Evolutionary conservation across 306 rosid genomes (phyloP).

Genomic region (Hippophae gyantsensis): DNA sequence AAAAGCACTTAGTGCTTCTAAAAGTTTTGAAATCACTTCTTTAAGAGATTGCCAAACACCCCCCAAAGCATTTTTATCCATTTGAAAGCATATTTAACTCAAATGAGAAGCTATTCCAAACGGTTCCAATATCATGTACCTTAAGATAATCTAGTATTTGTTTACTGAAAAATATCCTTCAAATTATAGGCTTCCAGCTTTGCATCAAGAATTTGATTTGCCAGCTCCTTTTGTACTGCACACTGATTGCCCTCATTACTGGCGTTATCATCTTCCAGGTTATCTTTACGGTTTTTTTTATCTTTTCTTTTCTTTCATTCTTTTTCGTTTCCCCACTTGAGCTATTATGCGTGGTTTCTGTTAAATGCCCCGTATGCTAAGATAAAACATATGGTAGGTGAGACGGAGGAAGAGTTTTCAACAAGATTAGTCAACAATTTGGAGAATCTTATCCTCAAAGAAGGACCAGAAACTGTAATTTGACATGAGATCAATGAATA

Average conservation of each 20-base stretch:
- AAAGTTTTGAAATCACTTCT: too few species aligned
- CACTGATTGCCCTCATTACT: slow-evolving; percentile 88
- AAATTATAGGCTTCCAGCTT: slow-evolving; percentile 56
- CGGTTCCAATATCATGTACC: too few species aligned
- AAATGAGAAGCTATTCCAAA: too few species aligned
- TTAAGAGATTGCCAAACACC: too few species aligned
- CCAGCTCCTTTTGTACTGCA: slow-evolving; percentile 83
- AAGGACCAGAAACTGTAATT: slow-evolving; percentile 86
- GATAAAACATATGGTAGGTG: slow-evolving; percentile 41
- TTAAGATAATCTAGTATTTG: too few species aligned
- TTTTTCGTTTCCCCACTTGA: not conserved
- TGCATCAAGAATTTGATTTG: slow-evolving; percentile 79
- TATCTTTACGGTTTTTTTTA: slow-evolving; percentile 12
- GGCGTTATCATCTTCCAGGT: slow-evolving; percentile 95
- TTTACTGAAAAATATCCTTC: too few species aligned
- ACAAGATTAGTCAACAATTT: slow-evolving; percentile 74
- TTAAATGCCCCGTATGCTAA: slow-evolving; percentile 1
- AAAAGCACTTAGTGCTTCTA: too few species aligned
- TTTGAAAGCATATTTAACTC: too few species aligned
- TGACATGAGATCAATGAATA: not conserved
- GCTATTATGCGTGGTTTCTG: not conserved
- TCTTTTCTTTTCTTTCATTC: slow-evolving; percentile 1
- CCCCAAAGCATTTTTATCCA: too few species aligned
- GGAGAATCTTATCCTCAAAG: slow-evolving; percentile 67
- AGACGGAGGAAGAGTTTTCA: slow-evolving; percentile 80